Conservation (phyloP, 495 filamentous ascomycete genomes). For the Sordaria brevicollis region DNA sequence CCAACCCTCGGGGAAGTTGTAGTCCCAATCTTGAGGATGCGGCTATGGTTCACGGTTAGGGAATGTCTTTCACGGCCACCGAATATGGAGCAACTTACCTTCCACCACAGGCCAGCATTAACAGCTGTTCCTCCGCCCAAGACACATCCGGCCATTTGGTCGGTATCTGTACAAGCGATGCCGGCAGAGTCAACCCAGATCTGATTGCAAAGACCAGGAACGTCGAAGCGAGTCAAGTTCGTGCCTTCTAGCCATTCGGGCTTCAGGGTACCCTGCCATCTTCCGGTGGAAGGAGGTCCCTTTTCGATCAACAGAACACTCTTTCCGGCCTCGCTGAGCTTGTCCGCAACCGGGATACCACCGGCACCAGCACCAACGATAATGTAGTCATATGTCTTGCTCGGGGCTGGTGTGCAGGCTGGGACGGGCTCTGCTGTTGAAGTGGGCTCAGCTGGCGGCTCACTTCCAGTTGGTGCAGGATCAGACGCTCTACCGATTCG, state of each 20-base stretch:
- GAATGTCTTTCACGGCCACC: not conserved
- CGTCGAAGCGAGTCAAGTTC: conserved; percentile 62
- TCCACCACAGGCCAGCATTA: conserved; percentile 53
- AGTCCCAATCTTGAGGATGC: conserved; percentile 52
- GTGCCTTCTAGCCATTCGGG: conserved; percentile 54
- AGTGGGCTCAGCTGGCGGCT: conserved; percentile 3
- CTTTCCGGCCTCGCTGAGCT: conserved; percentile 49
- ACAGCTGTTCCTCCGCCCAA: conserved; percentile 65
- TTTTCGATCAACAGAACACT: conserved; percentile 56
- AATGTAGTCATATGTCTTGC: conserved; percentile 53
- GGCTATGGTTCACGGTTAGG: conserved; percentile 12
- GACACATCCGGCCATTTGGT: conserved; percentile 64
- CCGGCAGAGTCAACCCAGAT: conserved; percentile 52
- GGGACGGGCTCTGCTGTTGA: not conserved
- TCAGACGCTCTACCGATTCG: conserved; percentile 1
- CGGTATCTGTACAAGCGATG: conserved; percentile 56
- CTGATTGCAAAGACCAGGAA: conserved; percentile 63
- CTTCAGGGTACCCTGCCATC: conserved; percentile 46
- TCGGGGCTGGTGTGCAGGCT: conserved; percentile 30
- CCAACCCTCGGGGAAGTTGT: conserved; percentile 68
- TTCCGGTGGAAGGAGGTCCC: conserved; percentile 48
- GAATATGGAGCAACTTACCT: conserved; percentile 15
- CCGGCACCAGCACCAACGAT: conserved; percentile 54
- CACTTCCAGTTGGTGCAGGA: not conserved
- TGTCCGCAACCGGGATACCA: conserved; percentile 54